Evolutionary conservation across 352 stramenopile genomes (phyloP), one percentile per base, ranked within the genome.

Genomic region (Pythium aquatile): DNA sequence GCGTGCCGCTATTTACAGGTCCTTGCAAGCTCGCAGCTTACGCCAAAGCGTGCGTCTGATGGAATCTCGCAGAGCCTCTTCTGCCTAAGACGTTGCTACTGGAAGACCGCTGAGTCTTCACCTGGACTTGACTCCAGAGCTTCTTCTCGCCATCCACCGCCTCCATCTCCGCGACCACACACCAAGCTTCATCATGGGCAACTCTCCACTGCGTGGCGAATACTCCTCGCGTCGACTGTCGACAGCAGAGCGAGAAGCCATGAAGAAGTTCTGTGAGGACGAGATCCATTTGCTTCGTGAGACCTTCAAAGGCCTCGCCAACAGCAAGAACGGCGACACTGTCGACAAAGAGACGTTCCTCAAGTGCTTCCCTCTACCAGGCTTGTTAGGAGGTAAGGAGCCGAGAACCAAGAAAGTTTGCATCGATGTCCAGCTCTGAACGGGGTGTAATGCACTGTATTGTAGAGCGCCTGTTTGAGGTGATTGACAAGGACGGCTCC

Each of bases 311-410:
- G 86, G 83, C 2, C 65, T 93, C 32, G 82, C 84, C 1, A 81
- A 81, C 49, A 68, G 62, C 30, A 83, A 79, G 74, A 86, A 85
- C 59, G 83, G 84, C 24, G 69, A 72, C 16, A 76, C 77, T 2
- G 83, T 98, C 13, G 91, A 98, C 70, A 98, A 98, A 53, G 87
- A 97, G 42, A 97, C 90, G 0, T 98, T 98, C 70, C 83, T 98
- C 68, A 97, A 97, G 72, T 97, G 92, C 57, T 98, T 98, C 55
- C 87, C 90, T 0, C 79, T 98, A 65, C 90, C 88, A 24, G 92
- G 93, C 8, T 69, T 98, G 0, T 76, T 98, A 14, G 91, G 92
- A 13, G 82, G 83, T 91, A 60, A 11, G 68, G 20, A 24, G 20
- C 20, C 39, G 39, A 46, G 39, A 46, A 16, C 39, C 6, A 6